Base-by-base conservation (phyloP, 2,329 filamentous ascomycete species). In the Colletotrichum musicola region DNA sequence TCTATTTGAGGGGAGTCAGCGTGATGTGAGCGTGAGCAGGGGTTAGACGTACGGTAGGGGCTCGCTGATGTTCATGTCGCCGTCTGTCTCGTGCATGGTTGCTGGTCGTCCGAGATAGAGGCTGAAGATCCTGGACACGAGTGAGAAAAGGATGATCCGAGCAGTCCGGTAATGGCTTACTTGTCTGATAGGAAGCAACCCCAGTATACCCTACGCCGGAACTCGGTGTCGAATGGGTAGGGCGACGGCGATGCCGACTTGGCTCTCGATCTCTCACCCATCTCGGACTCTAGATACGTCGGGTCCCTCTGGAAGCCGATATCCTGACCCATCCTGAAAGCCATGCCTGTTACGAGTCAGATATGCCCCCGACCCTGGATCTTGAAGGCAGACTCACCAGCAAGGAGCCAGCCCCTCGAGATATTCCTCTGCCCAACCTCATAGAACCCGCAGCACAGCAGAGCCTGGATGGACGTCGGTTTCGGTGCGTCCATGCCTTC, bases 281-380 rank as follows among this genome's bases (percentile, higher is more conserved):
- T 42, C 13, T 72, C 59, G 0, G 64, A 62, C 2, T 73, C 49
- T 72, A 73, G 76, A 12, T 64, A 55, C 18, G 71, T 70, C 3
- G 75, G 73, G 14, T 76, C 75, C 66, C 71, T 72, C 47, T 77
- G 75, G 30, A 77, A 74, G 6, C 76, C 76, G 12, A 77, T 60
- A 40, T 77, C 75, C 42, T 77, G 74, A 1, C 72, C 75, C 71
- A 77, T 76, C 9, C 75, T 74, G 62, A 77, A 77, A 7, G 76
- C 76, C n/a, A 77, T 76, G 0, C 75, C 74, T 77, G 12, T 1
- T 7, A 13, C 6, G 13, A 4, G 9, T 13, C 0, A 58, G 27
- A 50, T 27, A 14, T 70, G 71, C 10, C 7, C 7, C 27, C 9
- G 9, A 2, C 27, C 9, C 27, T 30, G 27, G 7, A 9, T 7